Percentiles rank a stretch among this genome's conserved stretches.
Conservation (phyloP, 305 asterid species). For the Rubia peregrina region DNA sequence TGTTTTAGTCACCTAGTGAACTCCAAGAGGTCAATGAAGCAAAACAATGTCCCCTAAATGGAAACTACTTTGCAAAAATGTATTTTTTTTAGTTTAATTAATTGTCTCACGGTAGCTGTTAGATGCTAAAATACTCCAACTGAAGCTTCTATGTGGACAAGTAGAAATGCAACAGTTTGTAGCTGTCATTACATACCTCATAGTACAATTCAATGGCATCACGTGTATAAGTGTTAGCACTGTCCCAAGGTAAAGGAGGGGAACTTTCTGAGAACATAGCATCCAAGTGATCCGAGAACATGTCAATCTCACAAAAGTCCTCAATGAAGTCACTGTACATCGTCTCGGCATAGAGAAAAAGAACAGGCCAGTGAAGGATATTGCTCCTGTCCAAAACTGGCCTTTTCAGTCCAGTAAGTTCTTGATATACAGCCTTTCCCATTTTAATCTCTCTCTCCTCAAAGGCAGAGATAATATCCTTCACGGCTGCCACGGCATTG, state of each 20-base stretch:
- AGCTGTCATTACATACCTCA: slow-evolving; percentile 47
- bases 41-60: not conserved
- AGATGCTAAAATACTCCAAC: not conserved
- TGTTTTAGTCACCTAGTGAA: not conserved
- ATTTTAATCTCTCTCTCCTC: slow-evolving; percentile 58
- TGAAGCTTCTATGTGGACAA: not conserved
- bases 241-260: slow-evolving; percentile 84
- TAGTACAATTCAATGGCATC: slow-evolving; percentile 78
- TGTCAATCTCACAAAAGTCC: slow-evolving; percentile 88
- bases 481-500: slow-evolving; percentile 43
- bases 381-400: slow-evolving; percentile 59
- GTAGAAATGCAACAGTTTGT: not conserved
- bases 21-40: not conserved
- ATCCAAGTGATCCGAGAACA: slow-evolving; percentile 69
- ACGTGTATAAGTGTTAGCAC: slow-evolving; percentile 58
- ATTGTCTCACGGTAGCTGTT: not conserved
- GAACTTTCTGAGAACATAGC: slow-evolving; percentile 75
- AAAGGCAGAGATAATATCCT: slow-evolving; percentile 64
- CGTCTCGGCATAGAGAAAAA: slow-evolving; percentile 78
- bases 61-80: not conserved
- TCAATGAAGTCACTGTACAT: slow-evolving; percentile 91
- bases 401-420: slow-evolving; percentile 69
- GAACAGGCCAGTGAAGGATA: slow-evolving; percentile 92
- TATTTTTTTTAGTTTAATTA: no score
- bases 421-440: slow-evolving; percentile 81